A percentile compares a stretch with the other conserved stretches of the same genome.
Evolutionary conservation across 2,329 filamentous ascomycete genomes (phyloP).

Genomic region (Cladorrhinum sp.): DNA sequence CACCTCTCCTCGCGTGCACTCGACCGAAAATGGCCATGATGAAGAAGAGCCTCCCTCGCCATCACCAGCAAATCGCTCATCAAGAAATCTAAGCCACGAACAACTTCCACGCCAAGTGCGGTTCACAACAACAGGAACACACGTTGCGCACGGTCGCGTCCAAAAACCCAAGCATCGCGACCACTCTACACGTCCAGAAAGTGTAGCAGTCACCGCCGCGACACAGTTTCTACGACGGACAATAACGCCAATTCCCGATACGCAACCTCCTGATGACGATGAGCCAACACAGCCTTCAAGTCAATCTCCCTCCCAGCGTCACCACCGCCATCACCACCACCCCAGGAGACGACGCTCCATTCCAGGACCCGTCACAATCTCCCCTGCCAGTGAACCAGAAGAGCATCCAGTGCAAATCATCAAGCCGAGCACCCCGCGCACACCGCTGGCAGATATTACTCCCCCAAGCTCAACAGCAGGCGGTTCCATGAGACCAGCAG

Average conservation of each 20-base stretch:
- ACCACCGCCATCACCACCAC: not conserved
- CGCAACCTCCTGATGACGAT: not conserved
- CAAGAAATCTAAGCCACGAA: not conserved
- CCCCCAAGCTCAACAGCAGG: not conserved
- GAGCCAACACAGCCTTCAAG: not conserved
- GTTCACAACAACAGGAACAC: conserved; percentile 1
- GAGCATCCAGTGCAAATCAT: not conserved
- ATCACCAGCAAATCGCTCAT: not conserved
- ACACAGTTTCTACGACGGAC: not conserved
- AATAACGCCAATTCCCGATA: not conserved
- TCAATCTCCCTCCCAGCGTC: not conserved
- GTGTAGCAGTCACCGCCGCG: not conserved
- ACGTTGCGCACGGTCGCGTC: not conserved
- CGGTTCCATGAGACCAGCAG: not conserved
- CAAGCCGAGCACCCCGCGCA: conserved; percentile 3
- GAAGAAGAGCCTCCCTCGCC: not conserved
- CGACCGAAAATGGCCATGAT: not conserved
- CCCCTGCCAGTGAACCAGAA: not conserved
- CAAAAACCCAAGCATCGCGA: not conserved
- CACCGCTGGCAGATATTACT: conserved; percentile 19
- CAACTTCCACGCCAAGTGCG: not conserved
- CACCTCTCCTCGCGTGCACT: not conserved
- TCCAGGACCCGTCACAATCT: not conserved
- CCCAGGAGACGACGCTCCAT: not conserved
- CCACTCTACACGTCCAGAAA: not conserved